These are phyloP conservation scores for Penicillium paradoxum DNA, from an alignment of 495 filamentous ascomycete genomes.

Conservation along the genomic window DNA sequence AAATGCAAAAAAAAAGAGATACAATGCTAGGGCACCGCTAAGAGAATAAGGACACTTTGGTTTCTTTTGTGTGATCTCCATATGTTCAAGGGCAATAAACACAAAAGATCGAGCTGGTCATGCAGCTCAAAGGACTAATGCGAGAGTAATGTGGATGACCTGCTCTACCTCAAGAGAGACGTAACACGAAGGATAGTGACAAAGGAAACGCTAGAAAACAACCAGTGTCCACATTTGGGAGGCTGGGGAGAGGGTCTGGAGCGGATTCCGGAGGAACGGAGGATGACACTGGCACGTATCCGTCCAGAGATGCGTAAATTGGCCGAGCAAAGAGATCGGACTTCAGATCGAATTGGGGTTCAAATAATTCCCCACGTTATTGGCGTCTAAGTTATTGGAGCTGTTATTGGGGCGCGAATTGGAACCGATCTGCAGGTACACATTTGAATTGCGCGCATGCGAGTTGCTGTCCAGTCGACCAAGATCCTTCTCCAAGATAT, in stretches of 20 bases:
- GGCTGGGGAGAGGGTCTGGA: too few species aligned
- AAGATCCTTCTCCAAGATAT: neutral
- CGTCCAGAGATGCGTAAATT: neutral
- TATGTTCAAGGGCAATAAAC: neutral
- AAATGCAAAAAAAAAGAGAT: neutral
- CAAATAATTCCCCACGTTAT: constrained; percentile 1
- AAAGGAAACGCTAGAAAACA: neutral
- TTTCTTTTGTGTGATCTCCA: neutral
- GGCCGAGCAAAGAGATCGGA: neutral
- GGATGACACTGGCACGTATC: neutral
- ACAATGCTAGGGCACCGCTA: constrained; percentile 4
- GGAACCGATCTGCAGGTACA: neutral
- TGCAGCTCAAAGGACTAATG: neutral
- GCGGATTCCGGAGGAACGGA: neutral
- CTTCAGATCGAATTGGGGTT: neutral
- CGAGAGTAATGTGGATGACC: neutral
- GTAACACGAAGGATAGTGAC: neutral
- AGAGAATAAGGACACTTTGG: neutral
- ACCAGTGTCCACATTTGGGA: too few species aligned
- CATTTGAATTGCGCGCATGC: neutral
- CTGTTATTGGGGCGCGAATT: too few species aligned
- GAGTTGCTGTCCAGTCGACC: neutral
- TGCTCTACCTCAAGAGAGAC: neutral
- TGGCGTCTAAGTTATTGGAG: too few species aligned
- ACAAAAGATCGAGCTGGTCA: neutral